Conservation (phyloP, 2,329 filamentous ascomycete species). For the Penicillium thymicola region DNA sequence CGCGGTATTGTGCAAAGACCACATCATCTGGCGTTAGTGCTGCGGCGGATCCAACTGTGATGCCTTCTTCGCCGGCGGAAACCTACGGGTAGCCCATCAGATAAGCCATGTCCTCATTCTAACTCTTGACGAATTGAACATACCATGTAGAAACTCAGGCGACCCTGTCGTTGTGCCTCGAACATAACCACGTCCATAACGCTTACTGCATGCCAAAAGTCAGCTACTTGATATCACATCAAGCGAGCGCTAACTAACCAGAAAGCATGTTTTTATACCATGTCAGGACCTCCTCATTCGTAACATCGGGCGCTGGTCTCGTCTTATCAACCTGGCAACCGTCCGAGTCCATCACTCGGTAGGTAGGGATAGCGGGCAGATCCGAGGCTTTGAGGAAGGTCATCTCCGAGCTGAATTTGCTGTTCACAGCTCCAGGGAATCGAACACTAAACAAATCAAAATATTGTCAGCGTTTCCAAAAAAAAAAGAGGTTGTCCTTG, state of each 20-base stretch:
- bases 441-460: slow-evolving; percentile 47
- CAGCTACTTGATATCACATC: slow-evolving; percentile 2
- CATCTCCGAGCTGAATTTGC: slow-evolving; percentile 80
- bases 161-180: slow-evolving; percentile 92
- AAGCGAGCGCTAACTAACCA: slow-evolving; percentile 33
- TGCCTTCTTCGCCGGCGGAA: slow-evolving; percentile 89
- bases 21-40: slow-evolving; percentile 82
- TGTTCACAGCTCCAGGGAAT: slow-evolving; percentile 94
- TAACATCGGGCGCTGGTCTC: slow-evolving; percentile 62
- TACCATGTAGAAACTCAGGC: slow-evolving; percentile 95
- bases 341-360: slow-evolving; percentile 86
- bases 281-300: slow-evolving; percentile 57
- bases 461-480: slow-evolving; percentile 1
- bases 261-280: slow-evolving; percentile 65
- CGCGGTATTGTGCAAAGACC: slow-evolving; percentile 90
- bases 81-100: slow-evolving; percentile 42
- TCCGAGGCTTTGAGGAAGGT: slow-evolving; percentile 71
- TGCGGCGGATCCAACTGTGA: slow-evolving; percentile 83
- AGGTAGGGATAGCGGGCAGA: slow-evolving; percentile 78
- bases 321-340: slow-evolving; percentile 74
- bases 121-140: neutral
- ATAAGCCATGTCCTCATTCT: neutral
- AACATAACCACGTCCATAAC: slow-evolving; percentile 99
- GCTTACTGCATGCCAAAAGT: slow-evolving; percentile 49
- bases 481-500: neutral